phyloP scores from a whole-genome alignment of 106 monocot genomes.

The Allium fistulosum region DNA sequence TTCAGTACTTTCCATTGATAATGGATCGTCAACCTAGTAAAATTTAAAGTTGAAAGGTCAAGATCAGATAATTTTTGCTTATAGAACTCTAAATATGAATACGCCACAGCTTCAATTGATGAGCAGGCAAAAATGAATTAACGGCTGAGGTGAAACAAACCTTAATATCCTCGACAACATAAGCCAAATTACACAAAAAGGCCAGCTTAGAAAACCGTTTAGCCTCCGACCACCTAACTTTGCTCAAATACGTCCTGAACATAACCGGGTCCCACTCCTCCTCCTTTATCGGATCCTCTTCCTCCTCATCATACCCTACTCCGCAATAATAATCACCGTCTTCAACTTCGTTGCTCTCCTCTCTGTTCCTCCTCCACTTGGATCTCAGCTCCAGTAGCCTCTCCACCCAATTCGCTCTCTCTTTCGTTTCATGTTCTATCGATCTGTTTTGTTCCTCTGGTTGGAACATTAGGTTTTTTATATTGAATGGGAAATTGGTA shows the following conservation, averaged over 20 bases:
- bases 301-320: conserved; percentile 44
- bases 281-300: conserved; percentile 22
- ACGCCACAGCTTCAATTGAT: too few species aligned
- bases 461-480: conserved; percentile 8
- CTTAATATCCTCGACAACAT: conserved; percentile 64
- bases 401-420: conserved; percentile 53
- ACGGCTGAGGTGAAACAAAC: conserved; percentile 15
- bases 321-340: conserved; percentile 14
- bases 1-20: neutral
- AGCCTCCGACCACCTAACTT: conserved; percentile 38
- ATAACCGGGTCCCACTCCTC: conserved; percentile 41
- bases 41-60: neutral
- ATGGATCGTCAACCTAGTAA: neutral
- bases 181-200: conserved; percentile 86
- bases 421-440: neutral
- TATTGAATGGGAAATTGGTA: conserved; percentile 22
- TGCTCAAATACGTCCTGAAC: conserved; percentile 33
- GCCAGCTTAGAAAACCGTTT: conserved; percentile 67
- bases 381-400: conserved; percentile 46
- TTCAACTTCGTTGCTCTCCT: conserved; percentile 11
- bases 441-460: neutral
- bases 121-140: neutral
- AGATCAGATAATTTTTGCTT: neutral
- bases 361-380: conserved; percentile 38
- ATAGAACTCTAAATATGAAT: neutral